These are phyloP conservation scores for Barnettozyma wickerhamii DNA, from an alignment of 805 yeast genomes.

Conservation along the genomic window DNA sequence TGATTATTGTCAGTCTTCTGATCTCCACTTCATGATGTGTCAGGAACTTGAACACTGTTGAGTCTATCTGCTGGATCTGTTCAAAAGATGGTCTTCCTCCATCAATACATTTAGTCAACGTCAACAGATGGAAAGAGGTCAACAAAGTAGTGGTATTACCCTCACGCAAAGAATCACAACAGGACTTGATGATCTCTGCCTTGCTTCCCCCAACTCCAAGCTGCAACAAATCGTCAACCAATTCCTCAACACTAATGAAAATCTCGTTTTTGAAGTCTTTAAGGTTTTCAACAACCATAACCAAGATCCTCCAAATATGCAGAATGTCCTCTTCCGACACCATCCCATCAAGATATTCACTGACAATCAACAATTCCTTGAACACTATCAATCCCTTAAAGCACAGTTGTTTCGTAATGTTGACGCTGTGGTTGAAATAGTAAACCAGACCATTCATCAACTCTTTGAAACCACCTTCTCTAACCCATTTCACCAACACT, in stretches of 20 bases:
- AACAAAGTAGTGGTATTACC: slow-evolving; percentile 1
- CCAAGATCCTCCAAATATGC: slow-evolving; percentile 19
- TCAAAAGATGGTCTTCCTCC: slow-evolving; percentile 11
- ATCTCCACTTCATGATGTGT: slow-evolving; percentile 23
- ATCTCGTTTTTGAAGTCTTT: slow-evolving; percentile 21
- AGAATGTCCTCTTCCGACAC: slow-evolving; percentile 8
- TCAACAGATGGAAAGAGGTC: slow-evolving; percentile 17
- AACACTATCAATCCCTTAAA: slow-evolving; percentile 24
- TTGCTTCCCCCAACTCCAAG: slow-evolving; percentile 6
- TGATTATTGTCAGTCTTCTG: slow-evolving; percentile 24
- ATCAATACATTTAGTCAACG: slow-evolving; percentile 21
- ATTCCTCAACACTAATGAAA: slow-evolving; percentile 23
- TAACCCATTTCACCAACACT: slow-evolving; percentile 18
- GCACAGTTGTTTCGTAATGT: slow-evolving; percentile 21
- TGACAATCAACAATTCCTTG: slow-evolving; percentile 22
- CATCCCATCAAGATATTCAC: slow-evolving; percentile 10
- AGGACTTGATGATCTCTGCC: slow-evolving; percentile 13
- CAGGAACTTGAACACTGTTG: slow-evolving; percentile 14
- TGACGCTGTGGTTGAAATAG: slow-evolving; percentile 21
- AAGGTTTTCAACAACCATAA: slow-evolving; percentile 23
- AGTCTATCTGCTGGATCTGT: slow-evolving; percentile 21
- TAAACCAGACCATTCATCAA: slow-evolving; percentile 11
- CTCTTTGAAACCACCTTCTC: slow-evolving; percentile 14
- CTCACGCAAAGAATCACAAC: slow-evolving; percentile 12
- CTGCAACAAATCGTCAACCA: slow-evolving; percentile 20